phyloP scores from a whole-genome alignment of 148 eudicot genomes.

The Nepenthes mirabilis region DNA sequence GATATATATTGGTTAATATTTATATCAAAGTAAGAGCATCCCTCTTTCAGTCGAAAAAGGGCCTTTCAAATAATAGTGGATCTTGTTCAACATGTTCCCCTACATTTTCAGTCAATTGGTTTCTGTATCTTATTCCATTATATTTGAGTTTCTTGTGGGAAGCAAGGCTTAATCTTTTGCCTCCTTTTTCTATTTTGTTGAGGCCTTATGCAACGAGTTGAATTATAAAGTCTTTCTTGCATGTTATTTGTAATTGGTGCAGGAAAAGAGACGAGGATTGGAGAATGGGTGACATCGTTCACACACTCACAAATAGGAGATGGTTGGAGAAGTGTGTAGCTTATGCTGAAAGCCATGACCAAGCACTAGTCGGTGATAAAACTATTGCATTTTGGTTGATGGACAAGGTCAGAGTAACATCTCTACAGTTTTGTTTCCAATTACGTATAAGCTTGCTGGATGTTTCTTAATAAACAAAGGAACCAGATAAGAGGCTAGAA shows the following conservation, averaged over 20 bases:
- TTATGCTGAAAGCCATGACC: conserved; percentile 99
- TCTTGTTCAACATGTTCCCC: no score
- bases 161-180: no score
- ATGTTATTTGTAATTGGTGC: conserved; percentile 1
- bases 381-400: conserved; percentile 99
- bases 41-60: no score
- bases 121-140: no score
- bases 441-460: not conserved
- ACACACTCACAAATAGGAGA: conserved; percentile 82
- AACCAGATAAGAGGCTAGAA: no score
- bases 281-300: conserved; percentile 82
- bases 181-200: no score
- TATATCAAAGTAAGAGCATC: no score
- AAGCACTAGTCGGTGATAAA: conserved; percentile 98
- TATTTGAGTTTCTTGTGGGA: no score
- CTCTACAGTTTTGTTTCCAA: not conserved
- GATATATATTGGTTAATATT: no score
- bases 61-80: no score
- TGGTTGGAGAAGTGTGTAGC: conserved; percentile 84
- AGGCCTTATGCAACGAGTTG: not conserved
- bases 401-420: conserved; percentile 68
- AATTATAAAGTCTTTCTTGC: not conserved
- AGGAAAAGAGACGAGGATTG: conserved; percentile 94
- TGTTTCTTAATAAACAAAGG: not conserved
- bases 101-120: no score